Evolutionary conservation across 768 basidiomycete species (phyloP).

Genomic region (Xerocomus brunneocitrinus): DNA sequence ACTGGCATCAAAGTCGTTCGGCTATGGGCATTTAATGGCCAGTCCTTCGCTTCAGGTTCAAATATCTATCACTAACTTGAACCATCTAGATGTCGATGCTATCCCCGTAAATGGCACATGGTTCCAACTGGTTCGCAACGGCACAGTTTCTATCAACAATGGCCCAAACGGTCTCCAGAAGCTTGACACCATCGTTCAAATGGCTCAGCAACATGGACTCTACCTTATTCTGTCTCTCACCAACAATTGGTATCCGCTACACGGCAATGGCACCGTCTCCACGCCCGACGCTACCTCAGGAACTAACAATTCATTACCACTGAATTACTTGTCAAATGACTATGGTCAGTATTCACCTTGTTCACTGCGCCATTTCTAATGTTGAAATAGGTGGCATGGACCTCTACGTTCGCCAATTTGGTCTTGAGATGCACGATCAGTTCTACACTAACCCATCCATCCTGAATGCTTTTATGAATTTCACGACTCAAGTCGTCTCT

Average conservation of each 20-base stretch:
- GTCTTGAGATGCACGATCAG: conserved; percentile 43
- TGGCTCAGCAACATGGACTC: conserved; percentile 52
- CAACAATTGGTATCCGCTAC: conserved; percentile 54
- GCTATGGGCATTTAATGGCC: conserved; percentile 72
- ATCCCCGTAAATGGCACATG: conserved; percentile 55
- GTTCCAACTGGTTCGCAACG: conserved; percentile 59
- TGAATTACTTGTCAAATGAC: conserved; percentile 57
- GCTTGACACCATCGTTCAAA: conserved; percentile 51
- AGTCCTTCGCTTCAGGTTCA: neutral
- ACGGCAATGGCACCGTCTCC: conserved; percentile 3
- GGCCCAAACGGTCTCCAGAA: conserved; percentile 61
- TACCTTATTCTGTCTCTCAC: conserved; percentile 54
- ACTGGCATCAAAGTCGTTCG: conserved; percentile 56
- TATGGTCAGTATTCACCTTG: conserved; percentile 40
- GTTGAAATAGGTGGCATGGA: conserved; percentile 56
- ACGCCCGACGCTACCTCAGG: conserved; percentile 26
- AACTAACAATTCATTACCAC: conserved; percentile 40
- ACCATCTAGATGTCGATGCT: conserved; percentile 43
- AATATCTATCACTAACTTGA: conserved; percentile 5
- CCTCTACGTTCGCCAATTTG: conserved; percentile 51
- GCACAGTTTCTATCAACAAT: conserved; percentile 50
- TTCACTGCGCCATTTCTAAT: conserved; percentile 3
- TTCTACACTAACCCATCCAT: conserved; percentile 54
- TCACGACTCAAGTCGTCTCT: conserved; percentile 48
- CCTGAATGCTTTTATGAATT: conserved; percentile 52